A percentile compares a stretch with the other conserved stretches of the same genome.
These are phyloP conservation scores for Fibroporia radiculosa DNA, from an alignment of 768 basidiomycete species.

Conservation along the genomic window DNA sequence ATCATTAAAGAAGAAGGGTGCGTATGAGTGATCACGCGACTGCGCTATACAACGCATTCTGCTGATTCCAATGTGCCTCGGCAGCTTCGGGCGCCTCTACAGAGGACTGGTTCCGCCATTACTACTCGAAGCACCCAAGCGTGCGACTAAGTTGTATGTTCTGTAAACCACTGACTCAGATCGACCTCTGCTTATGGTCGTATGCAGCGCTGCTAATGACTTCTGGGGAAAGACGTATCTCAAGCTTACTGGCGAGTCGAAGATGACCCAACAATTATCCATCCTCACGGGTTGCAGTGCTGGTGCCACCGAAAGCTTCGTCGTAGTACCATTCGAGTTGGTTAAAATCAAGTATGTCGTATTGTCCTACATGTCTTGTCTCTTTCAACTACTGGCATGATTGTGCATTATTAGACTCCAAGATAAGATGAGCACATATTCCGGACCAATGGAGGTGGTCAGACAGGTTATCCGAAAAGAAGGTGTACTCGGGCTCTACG, in stretches of 20 bases:
- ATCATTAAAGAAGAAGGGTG: constrained; percentile 93
- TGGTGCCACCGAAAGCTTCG: constrained; percentile 92
- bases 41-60: constrained; percentile 1
- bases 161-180: not conserved
- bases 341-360: constrained; percentile 72
- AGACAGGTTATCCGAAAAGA: constrained; percentile 69
- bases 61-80: not conserved
- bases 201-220: constrained; percentile 74
- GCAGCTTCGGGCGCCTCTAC: constrained; percentile 76
- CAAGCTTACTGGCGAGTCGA: constrained; percentile 51
- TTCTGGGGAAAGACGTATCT: constrained; percentile 90
- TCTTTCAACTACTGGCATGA: not conserved
- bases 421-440: constrained; percentile 86
- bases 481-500: constrained; percentile 76
- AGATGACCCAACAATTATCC: constrained; percentile 88
- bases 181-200: not conserved
- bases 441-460: constrained; percentile 89
- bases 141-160: constrained; percentile 89
- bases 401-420: constrained; percentile 52
- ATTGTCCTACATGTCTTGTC: not conserved
- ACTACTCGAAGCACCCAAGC: constrained; percentile 94
- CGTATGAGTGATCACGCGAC: constrained; percentile 21
- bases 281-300: constrained; percentile 88
- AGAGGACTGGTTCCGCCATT: constrained; percentile 95
- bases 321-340: constrained; percentile 94